These are phyloP conservation scores for Sideroxylon spinosum DNA, from an alignment of 179 eudicot genomes.

Conservation along the genomic window DNA sequence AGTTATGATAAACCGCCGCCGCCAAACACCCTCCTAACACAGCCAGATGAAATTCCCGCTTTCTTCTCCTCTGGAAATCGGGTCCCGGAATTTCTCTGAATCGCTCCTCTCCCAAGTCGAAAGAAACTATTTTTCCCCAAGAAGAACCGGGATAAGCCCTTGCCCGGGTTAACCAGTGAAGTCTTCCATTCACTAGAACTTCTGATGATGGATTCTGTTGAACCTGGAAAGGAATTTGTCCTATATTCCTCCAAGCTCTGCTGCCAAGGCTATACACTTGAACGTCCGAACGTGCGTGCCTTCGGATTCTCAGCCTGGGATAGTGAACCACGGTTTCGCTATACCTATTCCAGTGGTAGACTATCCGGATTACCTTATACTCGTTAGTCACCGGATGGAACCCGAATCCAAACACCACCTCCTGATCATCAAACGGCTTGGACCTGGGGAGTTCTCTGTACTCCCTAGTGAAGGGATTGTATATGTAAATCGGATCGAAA, in stretches of 20 bases:
- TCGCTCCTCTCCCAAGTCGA: constrained; percentile 24
- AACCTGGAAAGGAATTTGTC: constrained; percentile 19
- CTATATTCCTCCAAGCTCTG: constrained; percentile 25
- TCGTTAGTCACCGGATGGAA: constrained; percentile 21
- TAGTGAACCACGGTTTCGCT: not conserved
- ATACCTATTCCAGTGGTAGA: not conserved
- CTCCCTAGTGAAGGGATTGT: constrained; percentile 17
- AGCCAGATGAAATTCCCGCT: constrained; percentile 15
- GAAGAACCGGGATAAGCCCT: no score
- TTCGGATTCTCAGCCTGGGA: no score
- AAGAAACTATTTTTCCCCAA: constrained; percentile 16
- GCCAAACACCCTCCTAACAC: constrained; percentile 22
- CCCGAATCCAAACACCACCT: constrained; percentile 27
- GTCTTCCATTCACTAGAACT: constrained; percentile 23
- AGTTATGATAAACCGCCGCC: not conserved
- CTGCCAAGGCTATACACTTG: constrained; percentile 6
- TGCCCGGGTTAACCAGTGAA: constrained; percentile 20
- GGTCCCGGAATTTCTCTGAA: constrained; percentile 20
- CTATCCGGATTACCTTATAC: constrained; percentile 28
- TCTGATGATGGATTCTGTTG: constrained; percentile 1
- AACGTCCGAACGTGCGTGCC: constrained; percentile 20
- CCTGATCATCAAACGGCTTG: constrained; percentile 8
- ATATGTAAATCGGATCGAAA: not conserved
- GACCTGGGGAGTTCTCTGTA: constrained; percentile 15
- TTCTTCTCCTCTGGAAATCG: not conserved